Percentiles rank a stretch among this genome's conserved stretches.
Evolutionary conservation across 2,329 filamentous ascomycete species (phyloP).

Genomic region (Colletotrichum kahawae): DNA sequence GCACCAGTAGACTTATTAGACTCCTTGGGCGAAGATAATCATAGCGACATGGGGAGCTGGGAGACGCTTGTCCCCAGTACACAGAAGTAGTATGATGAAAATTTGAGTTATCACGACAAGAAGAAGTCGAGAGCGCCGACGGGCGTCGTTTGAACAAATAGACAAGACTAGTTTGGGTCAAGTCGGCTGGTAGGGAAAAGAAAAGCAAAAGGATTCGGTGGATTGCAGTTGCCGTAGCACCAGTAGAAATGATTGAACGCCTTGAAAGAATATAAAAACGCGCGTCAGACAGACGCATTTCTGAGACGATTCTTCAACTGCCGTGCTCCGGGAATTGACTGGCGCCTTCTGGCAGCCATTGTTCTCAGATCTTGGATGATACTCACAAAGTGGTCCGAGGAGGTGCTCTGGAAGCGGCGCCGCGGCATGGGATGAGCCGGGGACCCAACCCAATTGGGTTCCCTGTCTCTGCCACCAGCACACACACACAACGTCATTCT

Average conservation of each 20-base stretch:
- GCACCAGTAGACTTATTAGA: constrained; percentile 48
- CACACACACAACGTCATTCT: constrained; percentile 2
- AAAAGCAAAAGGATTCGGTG: background rate
- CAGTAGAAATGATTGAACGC: background rate
- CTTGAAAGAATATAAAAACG: background rate
- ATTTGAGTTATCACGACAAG: background rate
- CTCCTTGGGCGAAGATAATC: constrained; percentile 51
- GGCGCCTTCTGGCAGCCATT: background rate
- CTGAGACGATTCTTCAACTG: background rate
- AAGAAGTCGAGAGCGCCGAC: background rate
- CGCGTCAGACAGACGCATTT: background rate
- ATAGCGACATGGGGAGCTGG: constrained; percentile 55
- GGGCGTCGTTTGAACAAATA: background rate
- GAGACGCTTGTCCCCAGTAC: constrained; percentile 57
- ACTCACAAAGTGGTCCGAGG: background rate
- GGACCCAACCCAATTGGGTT: constrained; percentile 14
- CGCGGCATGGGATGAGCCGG: background rate
- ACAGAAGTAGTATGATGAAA: background rate
- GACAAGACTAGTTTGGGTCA: background rate
- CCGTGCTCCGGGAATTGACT: background rate
- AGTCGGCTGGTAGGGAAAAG: background rate
- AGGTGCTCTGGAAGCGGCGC: background rate
- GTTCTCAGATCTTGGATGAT: background rate
- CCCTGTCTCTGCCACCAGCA: background rate
- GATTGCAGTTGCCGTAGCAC: background rate